Evolutionary conservation across 75 land plant genomes (phyloP).

Genomic region (Isoetes taiwanensis): DNA sequence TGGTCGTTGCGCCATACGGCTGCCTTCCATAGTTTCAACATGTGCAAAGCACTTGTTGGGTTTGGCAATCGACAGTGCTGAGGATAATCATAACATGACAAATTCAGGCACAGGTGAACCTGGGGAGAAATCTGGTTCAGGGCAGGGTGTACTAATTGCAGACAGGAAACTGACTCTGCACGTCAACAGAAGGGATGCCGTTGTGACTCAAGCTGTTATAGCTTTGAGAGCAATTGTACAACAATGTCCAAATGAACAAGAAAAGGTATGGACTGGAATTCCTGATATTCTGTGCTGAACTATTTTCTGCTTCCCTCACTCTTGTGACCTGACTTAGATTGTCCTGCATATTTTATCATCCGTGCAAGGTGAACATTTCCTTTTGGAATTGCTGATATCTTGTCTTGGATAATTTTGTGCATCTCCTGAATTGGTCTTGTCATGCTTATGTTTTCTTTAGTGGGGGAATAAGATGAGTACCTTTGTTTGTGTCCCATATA

Average conservation of each 20-base stretch:
- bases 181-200: conserved; percentile 40
- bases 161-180: too few relatives aligned
- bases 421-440: too few relatives aligned
- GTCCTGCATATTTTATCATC: too few relatives aligned
- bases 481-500: too few relatives aligned
- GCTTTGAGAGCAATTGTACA: conserved; percentile 63
- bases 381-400: too few relatives aligned
- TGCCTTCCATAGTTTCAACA: conserved; percentile 39
- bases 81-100: neutral
- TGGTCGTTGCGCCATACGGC: conserved; percentile 66
- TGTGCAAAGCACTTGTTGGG: conserved; percentile 61
- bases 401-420: too few relatives aligned
- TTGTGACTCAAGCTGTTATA: conserved; percentile 71
- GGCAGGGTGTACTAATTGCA: too few relatives aligned
- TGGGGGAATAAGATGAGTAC: too few relatives aligned
- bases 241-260: conserved; percentile 40
- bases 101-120: neutral
- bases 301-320: too few relatives aligned
- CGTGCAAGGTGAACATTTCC: too few relatives aligned
- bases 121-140: neutral
- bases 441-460: too few relatives aligned
- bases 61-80: conserved; percentile 23
- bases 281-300: neutral
- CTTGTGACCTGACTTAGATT: too few relatives aligned
- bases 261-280: conserved; percentile 28